Percentiles rank a stretch among this genome's conserved stretches.
These are phyloP conservation scores for Fraxinus cuspidata DNA, from an alignment of 257 asterid species.

Conservation along the genomic window DNA sequence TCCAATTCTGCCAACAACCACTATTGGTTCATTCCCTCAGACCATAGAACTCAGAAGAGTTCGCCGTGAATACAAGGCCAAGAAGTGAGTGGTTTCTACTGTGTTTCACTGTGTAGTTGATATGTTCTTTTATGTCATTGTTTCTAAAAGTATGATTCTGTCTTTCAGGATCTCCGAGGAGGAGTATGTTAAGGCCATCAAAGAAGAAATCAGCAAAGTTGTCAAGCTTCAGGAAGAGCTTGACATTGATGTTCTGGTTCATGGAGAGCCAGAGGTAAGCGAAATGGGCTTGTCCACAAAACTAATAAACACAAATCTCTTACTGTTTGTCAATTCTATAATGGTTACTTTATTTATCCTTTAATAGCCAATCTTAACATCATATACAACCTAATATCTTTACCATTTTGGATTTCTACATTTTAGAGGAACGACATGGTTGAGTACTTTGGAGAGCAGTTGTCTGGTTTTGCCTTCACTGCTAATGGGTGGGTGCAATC, in stretches of 20 bases:
- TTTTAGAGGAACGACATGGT: conserved; percentile 75
- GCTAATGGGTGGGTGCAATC: conserved; percentile 82
- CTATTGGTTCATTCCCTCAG: conserved; percentile 79
- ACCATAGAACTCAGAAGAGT: conserved; percentile 69
- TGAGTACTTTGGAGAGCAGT: conserved; percentile 78
- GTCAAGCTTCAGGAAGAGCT: conserved; percentile 76
- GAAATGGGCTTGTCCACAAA: neutral
- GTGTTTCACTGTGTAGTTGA: neutral
- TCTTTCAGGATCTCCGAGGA: conserved; percentile 61
- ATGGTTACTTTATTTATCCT: neutral
- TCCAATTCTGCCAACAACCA: conserved; percentile 73
- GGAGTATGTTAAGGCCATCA: conserved; percentile 58
- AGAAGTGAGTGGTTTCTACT: conserved; percentile 42
- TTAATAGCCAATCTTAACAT: neutral
- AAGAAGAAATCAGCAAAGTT: conserved; percentile 63
- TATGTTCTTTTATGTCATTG: neutral
- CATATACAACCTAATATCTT: neutral
- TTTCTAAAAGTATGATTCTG: conserved; percentile 19
- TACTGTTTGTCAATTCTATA: neutral
- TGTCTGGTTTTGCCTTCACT: conserved; percentile 71
- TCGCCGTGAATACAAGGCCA: conserved; percentile 78
- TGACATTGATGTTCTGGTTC: conserved; percentile 73
- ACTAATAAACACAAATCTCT: neutral
- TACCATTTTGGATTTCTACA: neutral
- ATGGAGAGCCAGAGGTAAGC: conserved; percentile 80